These are phyloP conservation scores for Phellopilus nigrolimitatus DNA, from an alignment of 1,284 basidiomycete species.

Conservation along the genomic window DNA sequence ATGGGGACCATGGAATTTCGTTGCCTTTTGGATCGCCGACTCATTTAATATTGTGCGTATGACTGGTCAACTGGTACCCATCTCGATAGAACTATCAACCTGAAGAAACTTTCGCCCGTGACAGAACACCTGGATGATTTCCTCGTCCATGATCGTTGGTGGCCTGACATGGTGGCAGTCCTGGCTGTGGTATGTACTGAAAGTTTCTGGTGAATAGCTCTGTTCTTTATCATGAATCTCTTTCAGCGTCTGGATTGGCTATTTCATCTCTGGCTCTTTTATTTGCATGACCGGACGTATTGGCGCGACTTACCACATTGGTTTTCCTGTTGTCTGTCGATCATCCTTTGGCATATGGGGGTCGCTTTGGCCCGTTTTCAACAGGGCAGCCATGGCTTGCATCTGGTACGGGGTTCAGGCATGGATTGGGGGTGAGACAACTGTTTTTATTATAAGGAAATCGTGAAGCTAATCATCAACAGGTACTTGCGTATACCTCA, in stretches of 20 bases:
- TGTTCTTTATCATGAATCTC: conserved; percentile 21
- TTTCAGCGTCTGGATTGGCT: conserved; percentile 66
- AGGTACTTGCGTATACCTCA: conserved; percentile 37
- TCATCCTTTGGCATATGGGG: conserved; percentile 82
- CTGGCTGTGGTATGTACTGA: conserved; percentile 44
- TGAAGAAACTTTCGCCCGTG: conserved; percentile 12
- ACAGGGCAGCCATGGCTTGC: conserved; percentile 74
- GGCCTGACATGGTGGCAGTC: conserved; percentile 83
- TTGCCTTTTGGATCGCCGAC: conserved; percentile 75
- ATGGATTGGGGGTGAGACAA: conserved; percentile 65
- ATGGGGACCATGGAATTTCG: conserved; percentile 60
- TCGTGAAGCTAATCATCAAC: conserved; percentile 22
- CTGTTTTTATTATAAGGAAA: conserved; percentile 10
- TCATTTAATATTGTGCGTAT: conserved; percentile 73
- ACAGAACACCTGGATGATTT: conserved; percentile 62
- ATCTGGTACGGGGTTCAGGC: conserved; percentile 81
- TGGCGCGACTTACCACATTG: conserved; percentile 75
- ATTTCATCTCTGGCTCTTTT: conserved; percentile 67
- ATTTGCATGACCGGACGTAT: conserved; percentile 78
- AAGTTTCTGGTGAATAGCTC: neutral
- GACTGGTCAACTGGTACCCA: conserved; percentile 13
- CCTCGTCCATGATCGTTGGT: conserved; percentile 68
- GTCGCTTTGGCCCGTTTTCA: conserved; percentile 79
- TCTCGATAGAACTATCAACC: conserved; percentile 9
- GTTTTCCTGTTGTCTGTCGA: conserved; percentile 75